A percentile compares a stretch with the other conserved stretches of the same genome.
Evolutionary conservation across 208 protist species (phyloP).

Genomic region (Trypanosoma theileri): DNA sequence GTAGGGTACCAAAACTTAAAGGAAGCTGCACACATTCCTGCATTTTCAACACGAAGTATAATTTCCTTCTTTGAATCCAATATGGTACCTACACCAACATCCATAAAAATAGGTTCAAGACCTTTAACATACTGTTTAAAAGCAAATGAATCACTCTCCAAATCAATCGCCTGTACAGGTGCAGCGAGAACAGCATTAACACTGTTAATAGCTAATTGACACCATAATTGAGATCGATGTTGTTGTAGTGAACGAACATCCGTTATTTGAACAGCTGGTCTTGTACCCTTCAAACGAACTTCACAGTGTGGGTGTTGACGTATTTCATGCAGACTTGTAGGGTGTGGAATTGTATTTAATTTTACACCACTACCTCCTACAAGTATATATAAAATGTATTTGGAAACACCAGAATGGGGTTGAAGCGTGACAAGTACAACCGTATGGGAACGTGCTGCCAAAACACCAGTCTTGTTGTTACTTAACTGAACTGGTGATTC

Average conservation of each 20-base stretch:
- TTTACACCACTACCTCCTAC: constrained; percentile 47
- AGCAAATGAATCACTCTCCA: constrained; percentile 50
- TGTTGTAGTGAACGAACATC: constrained; percentile 67
- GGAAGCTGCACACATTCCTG: constrained; percentile 56
- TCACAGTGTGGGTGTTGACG: constrained; percentile 73
- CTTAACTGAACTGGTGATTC: constrained; percentile 39
- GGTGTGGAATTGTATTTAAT: constrained; percentile 36
- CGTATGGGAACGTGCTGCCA: constrained; percentile 86
- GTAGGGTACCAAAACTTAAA: constrained; percentile 83
- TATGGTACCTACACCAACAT: constrained; percentile 67
- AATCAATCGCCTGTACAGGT: constrained; percentile 45
- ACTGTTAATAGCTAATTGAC: constrained; percentile 68
- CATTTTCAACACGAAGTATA: constrained; percentile 76
- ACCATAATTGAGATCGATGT: constrained; percentile 69
- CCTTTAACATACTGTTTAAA: constrained; percentile 79
- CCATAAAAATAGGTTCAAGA: constrained; percentile 71
- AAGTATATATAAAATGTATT: constrained; percentile 79
- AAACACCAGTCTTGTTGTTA: constrained; percentile 50
- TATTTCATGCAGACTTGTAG: constrained; percentile 40
- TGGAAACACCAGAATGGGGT: constrained; percentile 50
- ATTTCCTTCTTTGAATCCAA: constrained; percentile 32
- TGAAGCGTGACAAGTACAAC: constrained; percentile 72
- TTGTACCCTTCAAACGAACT: constrained; percentile 52
- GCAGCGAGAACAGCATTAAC: constrained; percentile 76
- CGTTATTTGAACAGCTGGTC: constrained; percentile 77